Percentiles rank a stretch among this genome's conserved stretches.
Conservation (phyloP, 208 protist genomes). For the Balamuthia mandrillaris region DNA sequence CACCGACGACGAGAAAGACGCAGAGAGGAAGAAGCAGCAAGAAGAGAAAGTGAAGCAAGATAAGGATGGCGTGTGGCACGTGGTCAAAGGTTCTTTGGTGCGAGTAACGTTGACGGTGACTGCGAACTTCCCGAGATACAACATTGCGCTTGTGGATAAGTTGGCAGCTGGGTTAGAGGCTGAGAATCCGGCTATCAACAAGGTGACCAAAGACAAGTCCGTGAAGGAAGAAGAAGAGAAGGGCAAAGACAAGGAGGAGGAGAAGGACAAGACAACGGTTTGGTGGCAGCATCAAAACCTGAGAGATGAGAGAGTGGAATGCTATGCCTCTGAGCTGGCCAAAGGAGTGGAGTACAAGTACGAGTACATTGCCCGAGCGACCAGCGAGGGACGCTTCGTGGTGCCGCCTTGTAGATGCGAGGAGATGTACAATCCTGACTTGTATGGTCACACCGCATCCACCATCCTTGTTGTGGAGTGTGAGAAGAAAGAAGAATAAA, state of each 20-base stretch:
- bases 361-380: conserved; percentile 33
- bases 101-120: not conserved
- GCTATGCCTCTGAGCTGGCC: not conserved
- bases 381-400: conserved; percentile 18
- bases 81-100: not conserved
- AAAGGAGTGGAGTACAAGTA: not conserved
- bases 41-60: not conserved
- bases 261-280: not conserved
- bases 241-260: not conserved
- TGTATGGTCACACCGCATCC: conserved; percentile 4
- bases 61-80: not conserved
- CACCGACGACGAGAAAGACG: too few species aligned
- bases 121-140: conserved; percentile 16
- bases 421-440: conserved; percentile 23
- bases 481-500: not conserved
- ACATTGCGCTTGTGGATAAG: conserved; percentile 37
- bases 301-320: conserved; percentile 31
- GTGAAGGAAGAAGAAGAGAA: not conserved
- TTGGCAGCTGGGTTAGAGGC: conserved; percentile 17
- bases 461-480: not conserved
- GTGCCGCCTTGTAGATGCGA: conserved; percentile 9
- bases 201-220: too few species aligned
- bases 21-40: too few species aligned
- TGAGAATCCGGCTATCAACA: conserved; percentile 21
- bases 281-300: conserved; percentile 15